phyloP scores from a whole-genome alignment of 805 yeast species.

The Lipomyces orientalis region DNA sequence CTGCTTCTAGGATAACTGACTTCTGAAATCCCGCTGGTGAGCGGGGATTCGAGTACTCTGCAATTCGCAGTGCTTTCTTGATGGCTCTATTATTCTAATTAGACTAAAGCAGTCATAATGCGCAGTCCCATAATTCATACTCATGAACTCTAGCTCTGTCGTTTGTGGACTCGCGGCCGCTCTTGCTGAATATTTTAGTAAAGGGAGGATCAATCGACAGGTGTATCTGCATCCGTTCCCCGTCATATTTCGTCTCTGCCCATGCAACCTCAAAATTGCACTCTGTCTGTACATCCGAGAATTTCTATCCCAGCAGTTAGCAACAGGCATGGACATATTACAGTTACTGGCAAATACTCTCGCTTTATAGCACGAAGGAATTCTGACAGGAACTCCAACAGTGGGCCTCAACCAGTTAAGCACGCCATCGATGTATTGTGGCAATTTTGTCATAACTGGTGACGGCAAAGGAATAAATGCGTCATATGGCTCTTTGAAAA shows the following conservation, averaged over 20 bases:
- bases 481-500: conserved; percentile 18
- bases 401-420: conserved; percentile 18
- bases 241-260: conserved; percentile 31
- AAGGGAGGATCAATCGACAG: background rate
- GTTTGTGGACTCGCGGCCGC: conserved; percentile 30
- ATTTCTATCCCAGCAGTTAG: background rate
- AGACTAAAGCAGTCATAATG: background rate
- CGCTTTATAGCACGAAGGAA: conserved; percentile 25
- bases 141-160: conserved; percentile 22
- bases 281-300: conserved; percentile 4
- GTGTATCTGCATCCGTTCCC: conserved; percentile 34
- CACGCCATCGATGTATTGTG: conserved; percentile 8
- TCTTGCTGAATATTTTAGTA: conserved; percentile 25
- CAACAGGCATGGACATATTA: background rate
- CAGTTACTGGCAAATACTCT: conserved; percentile 6
- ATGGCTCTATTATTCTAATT: background rate
- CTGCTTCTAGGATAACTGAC: conserved; percentile 26
- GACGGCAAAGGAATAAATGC: conserved; percentile 2
- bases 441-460: background rate
- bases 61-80: conserved; percentile 1
- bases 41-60: background rate
- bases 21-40: background rate
- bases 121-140: background rate
- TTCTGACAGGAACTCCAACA: conserved; percentile 20
- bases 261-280: conserved; percentile 5